Evolutionary conservation across 176 grass and related monocot species (phyloP).

Genomic region (Typha latifolia): DNA sequence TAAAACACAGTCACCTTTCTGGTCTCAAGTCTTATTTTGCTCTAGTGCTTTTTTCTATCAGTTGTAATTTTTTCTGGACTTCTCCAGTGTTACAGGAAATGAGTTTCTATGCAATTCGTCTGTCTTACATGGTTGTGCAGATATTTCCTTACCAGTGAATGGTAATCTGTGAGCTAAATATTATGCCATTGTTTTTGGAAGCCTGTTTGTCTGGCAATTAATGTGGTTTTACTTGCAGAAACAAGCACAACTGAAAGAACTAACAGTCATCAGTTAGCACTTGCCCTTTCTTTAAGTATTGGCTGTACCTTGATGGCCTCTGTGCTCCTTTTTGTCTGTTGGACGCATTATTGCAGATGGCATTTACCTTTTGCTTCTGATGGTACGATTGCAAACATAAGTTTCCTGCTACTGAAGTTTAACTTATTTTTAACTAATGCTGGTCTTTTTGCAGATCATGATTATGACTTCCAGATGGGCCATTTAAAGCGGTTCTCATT

Average conservation of each 20-base stretch:
- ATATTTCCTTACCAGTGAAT: constrained; percentile 37
- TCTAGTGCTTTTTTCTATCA: background rate
- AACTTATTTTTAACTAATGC: background rate
- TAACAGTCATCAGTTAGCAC: constrained; percentile 60
- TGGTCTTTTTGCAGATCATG: constrained; percentile 48
- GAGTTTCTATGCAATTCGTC: constrained; percentile 82
- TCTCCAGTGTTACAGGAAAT: constrained; percentile 74
- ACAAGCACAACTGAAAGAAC: constrained; percentile 27
- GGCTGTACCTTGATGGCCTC: constrained; percentile 43
- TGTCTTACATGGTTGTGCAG: constrained; percentile 58
- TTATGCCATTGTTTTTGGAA: constrained; percentile 15
- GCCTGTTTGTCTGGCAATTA: constrained; percentile 6
- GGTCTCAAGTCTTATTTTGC: background rate
- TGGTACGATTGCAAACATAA: constrained; percentile 40
- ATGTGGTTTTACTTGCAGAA: constrained; percentile 42
- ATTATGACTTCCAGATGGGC: constrained; percentile 87
- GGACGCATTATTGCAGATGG: constrained; percentile 82
- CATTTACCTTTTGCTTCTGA: constrained; percentile 71
- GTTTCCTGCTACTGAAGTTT: background rate
- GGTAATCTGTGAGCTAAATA: constrained; percentile 32
- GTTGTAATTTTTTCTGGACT: constrained; percentile 18
- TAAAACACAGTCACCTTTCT: constrained; percentile 1
- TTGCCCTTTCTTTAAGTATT: constrained; percentile 64
- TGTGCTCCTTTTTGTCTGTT: constrained; percentile 52
- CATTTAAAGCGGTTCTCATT: constrained; percentile 76